Conservation (phyloP, 2,329 filamentous ascomycete species). For the Colletotrichum echinochloae region DNA sequence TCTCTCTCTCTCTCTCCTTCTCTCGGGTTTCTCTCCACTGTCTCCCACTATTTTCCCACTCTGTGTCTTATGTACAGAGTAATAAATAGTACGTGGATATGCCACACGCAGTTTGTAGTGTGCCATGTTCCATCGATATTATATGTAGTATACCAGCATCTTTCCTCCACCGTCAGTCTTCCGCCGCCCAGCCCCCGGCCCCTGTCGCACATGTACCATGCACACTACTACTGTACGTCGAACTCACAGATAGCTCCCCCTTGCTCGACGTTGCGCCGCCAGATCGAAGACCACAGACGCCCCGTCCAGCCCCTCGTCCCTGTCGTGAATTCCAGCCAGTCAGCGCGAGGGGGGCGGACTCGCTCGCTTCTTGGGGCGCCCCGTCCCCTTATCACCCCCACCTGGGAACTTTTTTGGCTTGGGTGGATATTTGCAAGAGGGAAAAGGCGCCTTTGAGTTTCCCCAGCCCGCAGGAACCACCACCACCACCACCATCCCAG, state of each 20-base stretch:
- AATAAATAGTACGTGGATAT: neutral
- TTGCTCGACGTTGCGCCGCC: slow-evolving; percentile 21
- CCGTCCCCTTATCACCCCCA: slow-evolving; percentile 37
- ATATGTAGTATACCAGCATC: neutral
- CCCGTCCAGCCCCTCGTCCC: slow-evolving; percentile 30
- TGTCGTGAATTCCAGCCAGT: slow-evolving; percentile 18
- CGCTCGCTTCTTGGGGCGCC: neutral
- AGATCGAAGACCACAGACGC: slow-evolving; percentile 39
- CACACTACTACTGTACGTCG: too few relatives aligned
- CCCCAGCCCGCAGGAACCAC: slow-evolving; percentile 23
- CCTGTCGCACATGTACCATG: too few relatives aligned
- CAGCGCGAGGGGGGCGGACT: neutral
- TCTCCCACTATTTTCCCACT: neutral
- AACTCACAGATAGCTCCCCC: too few relatives aligned
- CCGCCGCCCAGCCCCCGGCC: neutral
- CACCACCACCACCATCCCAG: neutral
- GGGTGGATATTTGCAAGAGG: slow-evolving; percentile 20
- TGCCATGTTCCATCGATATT: neutral
- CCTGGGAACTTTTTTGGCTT: slow-evolving; percentile 39
- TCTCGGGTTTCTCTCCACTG: neutral
- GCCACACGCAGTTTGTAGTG: too few relatives aligned
- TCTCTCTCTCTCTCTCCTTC: slow-evolving; percentile 4
- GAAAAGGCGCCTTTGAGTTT: neutral
- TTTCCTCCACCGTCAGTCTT: neutral
- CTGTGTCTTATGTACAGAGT: too few relatives aligned